phyloP scores from a whole-genome alignment of 768 basidiomycete genomes.

The Tephrocybe sp. region DNA sequence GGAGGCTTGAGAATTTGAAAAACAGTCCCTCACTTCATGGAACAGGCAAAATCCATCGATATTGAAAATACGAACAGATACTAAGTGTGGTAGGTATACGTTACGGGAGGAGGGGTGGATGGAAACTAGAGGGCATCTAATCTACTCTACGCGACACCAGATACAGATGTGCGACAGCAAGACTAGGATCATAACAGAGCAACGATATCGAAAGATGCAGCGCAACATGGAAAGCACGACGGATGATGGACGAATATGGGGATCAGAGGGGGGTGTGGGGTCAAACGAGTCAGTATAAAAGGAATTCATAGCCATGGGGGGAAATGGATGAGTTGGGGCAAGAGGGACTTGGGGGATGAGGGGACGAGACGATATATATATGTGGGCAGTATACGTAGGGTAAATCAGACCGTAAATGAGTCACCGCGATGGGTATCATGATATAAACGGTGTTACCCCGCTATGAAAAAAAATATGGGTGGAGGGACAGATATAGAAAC shows the following conservation, averaged over 20 bases:
- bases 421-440: constrained; percentile 16
- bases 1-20: constrained; percentile 8
- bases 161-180: neutral
- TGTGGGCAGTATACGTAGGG: neutral
- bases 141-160: constrained; percentile 11
- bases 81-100: too few species aligned
- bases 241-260: neutral
- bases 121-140: neutral
- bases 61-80: too few species aligned
- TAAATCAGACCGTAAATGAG: constrained; percentile 9
- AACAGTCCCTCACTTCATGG: too few species aligned
- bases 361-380: neutral
- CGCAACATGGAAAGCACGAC: neutral
- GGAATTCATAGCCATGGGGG: too few species aligned
- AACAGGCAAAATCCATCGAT: too few species aligned
- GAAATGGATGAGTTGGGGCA: too few species aligned
- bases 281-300: too few species aligned
- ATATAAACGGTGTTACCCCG: constrained; percentile 11
- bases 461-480: neutral
- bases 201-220: neutral
- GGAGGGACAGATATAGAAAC: neutral
- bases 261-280: too few species aligned
- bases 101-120: neutral
- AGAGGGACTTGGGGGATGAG: neutral
- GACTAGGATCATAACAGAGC: constrained; percentile 2